A percentile compares a stretch with the other conserved stretches of the same genome.
Conservation (phyloP, 2,329 filamentous ascomycete species). For the Alternaria gansuensis region DNA sequence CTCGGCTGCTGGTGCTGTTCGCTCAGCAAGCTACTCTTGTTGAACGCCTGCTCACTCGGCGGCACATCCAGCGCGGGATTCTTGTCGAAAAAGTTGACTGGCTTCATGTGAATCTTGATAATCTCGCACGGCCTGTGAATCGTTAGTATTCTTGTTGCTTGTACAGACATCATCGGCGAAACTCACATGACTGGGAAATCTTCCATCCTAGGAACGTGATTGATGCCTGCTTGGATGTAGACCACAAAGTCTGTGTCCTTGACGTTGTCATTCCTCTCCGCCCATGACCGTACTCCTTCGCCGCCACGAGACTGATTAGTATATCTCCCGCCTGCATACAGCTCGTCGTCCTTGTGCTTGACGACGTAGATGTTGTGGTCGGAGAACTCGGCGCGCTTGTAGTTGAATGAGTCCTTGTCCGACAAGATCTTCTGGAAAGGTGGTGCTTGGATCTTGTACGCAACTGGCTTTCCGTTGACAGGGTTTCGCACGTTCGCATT, state of each 20-base stretch:
- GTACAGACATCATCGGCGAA: too few relatives aligned
- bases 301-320: conserved; percentile 67
- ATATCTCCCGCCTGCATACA: conserved; percentile 68
- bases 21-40: conserved; percentile 52
- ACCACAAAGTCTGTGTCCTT: conserved; percentile 66
- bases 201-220: conserved; percentile 64
- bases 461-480: conserved; percentile 59
- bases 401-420: conserved; percentile 63
- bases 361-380: conserved; percentile 68
- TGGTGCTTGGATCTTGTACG: conserved; percentile 61
- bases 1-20: conserved; percentile 52
- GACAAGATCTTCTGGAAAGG: conserved; percentile 62
- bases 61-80: conserved; percentile 69
- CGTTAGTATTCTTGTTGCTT: too few relatives aligned
- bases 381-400: conserved; percentile 67
- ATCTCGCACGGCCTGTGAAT: conserved; percentile 59
- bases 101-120: conserved; percentile 65
- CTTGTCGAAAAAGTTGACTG: conserved; percentile 67
- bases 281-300: conserved; percentile 60
- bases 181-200: conserved; percentile 23
- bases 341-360: conserved; percentile 65
- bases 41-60: conserved; percentile 60
- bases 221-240: conserved; percentile 67
- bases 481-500: conserved; percentile 57
- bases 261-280: conserved; percentile 62